These are phyloP conservation scores for Ambrosia trifida DNA, from an alignment of 129 eudicot genomes.

Conservation along the genomic window DNA sequence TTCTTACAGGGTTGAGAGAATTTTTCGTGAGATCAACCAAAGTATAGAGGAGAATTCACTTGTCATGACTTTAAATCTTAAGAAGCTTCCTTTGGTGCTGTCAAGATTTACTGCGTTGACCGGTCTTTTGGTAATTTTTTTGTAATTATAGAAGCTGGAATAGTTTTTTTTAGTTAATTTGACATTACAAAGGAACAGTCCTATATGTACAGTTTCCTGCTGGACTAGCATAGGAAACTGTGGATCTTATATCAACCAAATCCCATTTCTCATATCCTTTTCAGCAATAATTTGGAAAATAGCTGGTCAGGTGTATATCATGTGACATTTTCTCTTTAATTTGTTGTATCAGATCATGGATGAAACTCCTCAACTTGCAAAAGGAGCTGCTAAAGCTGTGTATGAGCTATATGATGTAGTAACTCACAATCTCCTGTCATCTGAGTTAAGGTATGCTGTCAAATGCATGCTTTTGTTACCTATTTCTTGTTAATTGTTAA, in stretches of 20 bases:
- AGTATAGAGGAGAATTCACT: slow-evolving; percentile 77
- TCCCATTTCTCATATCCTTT: slow-evolving; percentile 4
- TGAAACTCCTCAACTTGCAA: slow-evolving; percentile 75
- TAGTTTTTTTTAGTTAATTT: slow-evolving; percentile 3
- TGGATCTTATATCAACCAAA: slow-evolving; percentile 18
- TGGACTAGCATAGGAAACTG: slow-evolving; percentile 16
- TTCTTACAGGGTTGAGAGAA: slow-evolving; percentile 78
- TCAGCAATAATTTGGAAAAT: slow-evolving; percentile 4
- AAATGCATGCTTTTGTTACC: neutral
- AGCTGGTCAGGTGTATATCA: slow-evolving; percentile 7
- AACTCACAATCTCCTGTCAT: slow-evolving; percentile 74
- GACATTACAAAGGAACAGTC: slow-evolving; percentile 6
- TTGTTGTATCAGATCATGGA: slow-evolving; percentile 52
- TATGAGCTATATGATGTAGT: slow-evolving; percentile 87
- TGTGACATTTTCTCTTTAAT: neutral
- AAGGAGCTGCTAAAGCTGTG: slow-evolving; percentile 94
- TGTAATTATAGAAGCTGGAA: neutral
- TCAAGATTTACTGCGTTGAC: slow-evolving; percentile 92
- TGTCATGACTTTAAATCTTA: slow-evolving; percentile 65
- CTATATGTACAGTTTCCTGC: neutral
- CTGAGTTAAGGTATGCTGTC: slow-evolving; percentile 66
- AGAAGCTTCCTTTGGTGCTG: slow-evolving; percentile 74
- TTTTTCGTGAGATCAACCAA: slow-evolving; percentile 76
- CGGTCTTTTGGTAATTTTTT: slow-evolving; percentile 77
- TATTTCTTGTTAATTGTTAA: slow-evolving; percentile 5